phyloP scores from a whole-genome alignment of 164 flowering plant genomes.

The Taxillus chinensis region DNA sequence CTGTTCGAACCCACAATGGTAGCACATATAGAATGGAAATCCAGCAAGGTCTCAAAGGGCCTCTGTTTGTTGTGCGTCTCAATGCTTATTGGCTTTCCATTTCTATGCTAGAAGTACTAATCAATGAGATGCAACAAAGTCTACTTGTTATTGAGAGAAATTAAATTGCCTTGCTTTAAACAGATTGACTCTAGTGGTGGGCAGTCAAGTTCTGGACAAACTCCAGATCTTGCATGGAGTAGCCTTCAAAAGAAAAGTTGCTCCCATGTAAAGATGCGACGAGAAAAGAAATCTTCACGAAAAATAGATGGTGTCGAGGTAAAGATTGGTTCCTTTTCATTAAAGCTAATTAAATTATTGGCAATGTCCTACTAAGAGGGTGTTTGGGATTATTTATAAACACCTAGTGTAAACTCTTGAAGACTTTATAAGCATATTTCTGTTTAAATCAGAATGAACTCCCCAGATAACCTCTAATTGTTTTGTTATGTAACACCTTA shows the following conservation, averaged over 20 bases:
- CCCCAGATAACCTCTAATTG: no score
- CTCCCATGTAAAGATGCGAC: constrained; percentile 42
- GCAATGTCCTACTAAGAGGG: no score
- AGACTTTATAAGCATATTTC: no score
- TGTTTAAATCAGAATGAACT: no score
- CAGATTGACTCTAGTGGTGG: constrained; percentile 67
- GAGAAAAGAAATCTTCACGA: constrained; percentile 68
- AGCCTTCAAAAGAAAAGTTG: constrained; percentile 56
- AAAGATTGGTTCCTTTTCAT: constrained; percentile 1
- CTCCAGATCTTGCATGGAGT: constrained; percentile 86
- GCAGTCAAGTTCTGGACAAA: constrained; percentile 56
- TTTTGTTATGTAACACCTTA: no score
- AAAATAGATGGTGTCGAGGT: constrained; percentile 89
- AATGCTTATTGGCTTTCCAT: not conserved
- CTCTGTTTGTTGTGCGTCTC: constrained; percentile 59
- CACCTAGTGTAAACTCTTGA: no score
- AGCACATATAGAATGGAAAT: constrained; percentile 56
- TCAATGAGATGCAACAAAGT: not conserved
- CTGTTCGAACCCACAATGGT: constrained; percentile 61
- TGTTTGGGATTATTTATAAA: no score
- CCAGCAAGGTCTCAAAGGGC: constrained; percentile 76
- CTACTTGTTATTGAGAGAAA: not conserved
- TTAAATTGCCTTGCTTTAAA: not conserved
- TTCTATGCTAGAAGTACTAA: not conserved
- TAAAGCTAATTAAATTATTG: not conserved